phyloP scores from a whole-genome alignment of 352 stramenopile genomes.

The Phytophthora litchii region DNA sequence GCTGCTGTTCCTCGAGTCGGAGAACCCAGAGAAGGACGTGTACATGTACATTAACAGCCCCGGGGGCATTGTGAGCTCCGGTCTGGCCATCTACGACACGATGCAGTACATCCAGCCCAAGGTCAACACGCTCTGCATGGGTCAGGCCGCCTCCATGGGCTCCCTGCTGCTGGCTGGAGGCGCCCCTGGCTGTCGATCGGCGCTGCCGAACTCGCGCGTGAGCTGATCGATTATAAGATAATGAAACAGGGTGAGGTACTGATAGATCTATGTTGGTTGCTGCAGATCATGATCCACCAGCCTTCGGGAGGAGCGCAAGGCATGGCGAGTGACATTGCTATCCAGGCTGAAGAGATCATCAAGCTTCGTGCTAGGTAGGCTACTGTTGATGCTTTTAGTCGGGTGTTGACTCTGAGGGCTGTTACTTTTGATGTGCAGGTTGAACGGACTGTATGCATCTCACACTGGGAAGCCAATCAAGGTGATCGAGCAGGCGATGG shows the following conservation, averaged over 20 bases:
- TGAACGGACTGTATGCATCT: constrained; percentile 76
- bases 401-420: constrained; percentile 3
- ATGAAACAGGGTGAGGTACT: neutral
- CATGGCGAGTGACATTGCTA: constrained; percentile 98
- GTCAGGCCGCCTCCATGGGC: constrained; percentile 96
- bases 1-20: constrained; percentile 95
- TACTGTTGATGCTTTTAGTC: neutral
- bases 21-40: constrained; percentile 97
- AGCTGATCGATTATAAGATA: constrained; percentile 6
- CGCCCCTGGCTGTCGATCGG: constrained; percentile 86
- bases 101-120: constrained; percentile 98
- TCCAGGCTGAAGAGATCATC: constrained; percentile 99
- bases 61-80: constrained; percentile 96
- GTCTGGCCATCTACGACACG: constrained; percentile 98
- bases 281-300: constrained; percentile 98
- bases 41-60: constrained; percentile 99
- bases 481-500: constrained; percentile 87
- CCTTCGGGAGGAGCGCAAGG: constrained; percentile 95
- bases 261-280: constrained; percentile 8
- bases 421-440: constrained; percentile 33
- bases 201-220: constrained; percentile 94
- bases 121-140: constrained; percentile 98
- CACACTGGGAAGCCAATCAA: constrained; percentile 81
- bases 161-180: constrained; percentile 95
- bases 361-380: constrained; percentile 77